phyloP scores from a whole-genome alignment of 106 monocot genomes.

The Acorus gramineus region DNA sequence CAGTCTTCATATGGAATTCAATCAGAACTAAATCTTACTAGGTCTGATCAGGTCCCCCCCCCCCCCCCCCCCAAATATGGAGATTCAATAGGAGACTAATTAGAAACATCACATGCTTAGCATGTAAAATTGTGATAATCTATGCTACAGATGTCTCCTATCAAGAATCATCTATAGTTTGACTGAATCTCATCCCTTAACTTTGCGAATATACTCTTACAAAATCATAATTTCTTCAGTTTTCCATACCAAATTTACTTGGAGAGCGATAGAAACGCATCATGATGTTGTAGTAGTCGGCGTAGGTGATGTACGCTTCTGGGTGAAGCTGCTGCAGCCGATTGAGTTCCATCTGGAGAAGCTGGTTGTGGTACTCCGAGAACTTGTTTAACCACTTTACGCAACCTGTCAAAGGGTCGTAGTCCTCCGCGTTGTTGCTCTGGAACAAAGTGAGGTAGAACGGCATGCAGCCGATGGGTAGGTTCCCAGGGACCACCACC shows the following conservation, averaged over 20 bases:
- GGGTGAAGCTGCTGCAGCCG: conserved; percentile 15
- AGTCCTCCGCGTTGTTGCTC: not conserved
- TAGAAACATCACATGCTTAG: no score
- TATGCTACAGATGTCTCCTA: no score
- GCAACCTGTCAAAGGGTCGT: conserved; percentile 23
- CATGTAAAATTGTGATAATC: no score
- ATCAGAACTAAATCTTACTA: no score
- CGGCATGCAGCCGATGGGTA: conserved; percentile 33
- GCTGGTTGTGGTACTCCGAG: conserved; percentile 16
- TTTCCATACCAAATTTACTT: not conserved
- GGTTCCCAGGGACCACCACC: conserved; percentile 30
- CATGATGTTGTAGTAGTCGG: conserved; percentile 23
- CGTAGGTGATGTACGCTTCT: conserved; percentile 25
- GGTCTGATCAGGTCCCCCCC: no score
- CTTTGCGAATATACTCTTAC: no score
- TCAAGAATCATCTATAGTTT: no score
- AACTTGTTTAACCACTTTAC: conserved; percentile 26
- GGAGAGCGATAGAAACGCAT: conserved; percentile 17
- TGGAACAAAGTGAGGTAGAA: conserved; percentile 9
- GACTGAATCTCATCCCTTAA: no score
- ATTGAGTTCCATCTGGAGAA: conserved; percentile 12
- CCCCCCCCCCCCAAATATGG: no score
- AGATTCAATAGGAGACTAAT: no score
- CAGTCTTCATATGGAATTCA: no score
- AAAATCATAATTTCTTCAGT: no score